A percentile compares a stretch with the other conserved stretches of the same genome.
Conservation (phyloP, 768 basidiomycete species). For the Cyclocybe aegerita region DNA sequence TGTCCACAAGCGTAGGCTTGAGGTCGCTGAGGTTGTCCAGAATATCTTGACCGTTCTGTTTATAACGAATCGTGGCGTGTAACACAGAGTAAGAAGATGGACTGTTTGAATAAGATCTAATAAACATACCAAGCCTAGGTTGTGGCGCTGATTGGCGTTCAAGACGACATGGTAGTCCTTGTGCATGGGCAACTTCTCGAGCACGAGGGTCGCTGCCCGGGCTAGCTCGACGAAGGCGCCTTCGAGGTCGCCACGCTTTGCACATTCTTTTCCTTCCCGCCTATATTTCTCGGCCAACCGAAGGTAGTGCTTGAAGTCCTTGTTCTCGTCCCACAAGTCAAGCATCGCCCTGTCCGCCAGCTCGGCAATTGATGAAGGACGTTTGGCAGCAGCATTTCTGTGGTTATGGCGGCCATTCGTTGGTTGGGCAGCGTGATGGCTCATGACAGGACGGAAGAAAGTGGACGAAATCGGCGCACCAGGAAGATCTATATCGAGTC, state of each 20-base stretch:
- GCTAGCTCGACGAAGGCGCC: constrained; percentile 73
- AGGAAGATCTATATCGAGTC: too few relatives aligned
- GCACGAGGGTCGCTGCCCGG: constrained; percentile 72
- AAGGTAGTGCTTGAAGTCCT: constrained; percentile 66
- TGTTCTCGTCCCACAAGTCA: constrained; percentile 54
- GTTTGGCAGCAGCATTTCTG: constrained; percentile 8
- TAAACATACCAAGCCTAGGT: constrained; percentile 65
- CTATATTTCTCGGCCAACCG: constrained; percentile 64
- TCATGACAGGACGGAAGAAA: too few relatives aligned
- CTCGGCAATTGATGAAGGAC: constrained; percentile 64
- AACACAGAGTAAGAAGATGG: not conserved
- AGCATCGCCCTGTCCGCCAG: constrained; percentile 62
- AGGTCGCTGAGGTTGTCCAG: constrained; percentile 64
- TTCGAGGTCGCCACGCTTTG: constrained; percentile 58
- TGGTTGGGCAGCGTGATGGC: too few relatives aligned
- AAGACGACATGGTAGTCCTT: constrained; percentile 60
- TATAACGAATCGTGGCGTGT: not conserved
- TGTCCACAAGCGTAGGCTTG: constrained; percentile 61
- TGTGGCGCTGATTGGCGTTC: constrained; percentile 57
- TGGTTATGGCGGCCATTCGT: not conserved
- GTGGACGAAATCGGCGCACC: too few relatives aligned
- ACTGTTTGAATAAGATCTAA: not conserved
- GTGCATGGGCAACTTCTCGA: constrained; percentile 78
- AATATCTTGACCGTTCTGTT: constrained; percentile 75
- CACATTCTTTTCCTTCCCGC: constrained; percentile 48